Evolutionary conservation across 148 eudicot genomes (phyloP), one percentile per base, ranked within the genome.

Genomic region (Persicaria maculosa): DNA sequence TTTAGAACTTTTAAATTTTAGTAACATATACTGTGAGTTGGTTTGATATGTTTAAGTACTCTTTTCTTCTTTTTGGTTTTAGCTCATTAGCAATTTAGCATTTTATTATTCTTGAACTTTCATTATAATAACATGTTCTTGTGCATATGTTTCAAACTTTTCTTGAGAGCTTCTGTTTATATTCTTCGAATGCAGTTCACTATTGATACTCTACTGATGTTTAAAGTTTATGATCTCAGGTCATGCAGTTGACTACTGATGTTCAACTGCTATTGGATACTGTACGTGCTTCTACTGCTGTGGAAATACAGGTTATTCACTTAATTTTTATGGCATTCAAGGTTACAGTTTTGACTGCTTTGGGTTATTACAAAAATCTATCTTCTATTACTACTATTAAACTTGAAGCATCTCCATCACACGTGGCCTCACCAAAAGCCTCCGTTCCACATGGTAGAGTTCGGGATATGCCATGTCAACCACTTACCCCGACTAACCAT

Each of bases 271-370:
- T 93, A 74, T 75, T 89, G 83, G 91, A 86, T 54, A 88, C 89
- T 77, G 73, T 93, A 48, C 83, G 78, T 50, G 17, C 71, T 68
- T 93, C 98, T 46, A 78, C 68, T 75, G 81, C 85, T 68, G 88
- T 93, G 53, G 98, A 93, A 84, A 83, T 83, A 16, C 89, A 89
- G 94, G 98, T 93, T 10, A 48, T 69, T 74, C 19, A 31, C 36
- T 31, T 31, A 31, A 31, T 31, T 31, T 31, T 40, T 55, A 55
- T 48, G 48, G 25, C 43, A 14, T 72, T 58, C 19, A 58, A 6
- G 64, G 3, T 22, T 58, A 58, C 64, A 58, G 9, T 58, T 22
- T 12, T 58, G 36, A 58, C 19, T 58, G 64, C 64, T 19, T 58
- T 59, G 65, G 36, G 65, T 22, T 5, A 59, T 19, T 59, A 20